Conservation (phyloP, 2,329 filamentous ascomycete genomes). For the Colletotrichum tanaceti region DNA sequence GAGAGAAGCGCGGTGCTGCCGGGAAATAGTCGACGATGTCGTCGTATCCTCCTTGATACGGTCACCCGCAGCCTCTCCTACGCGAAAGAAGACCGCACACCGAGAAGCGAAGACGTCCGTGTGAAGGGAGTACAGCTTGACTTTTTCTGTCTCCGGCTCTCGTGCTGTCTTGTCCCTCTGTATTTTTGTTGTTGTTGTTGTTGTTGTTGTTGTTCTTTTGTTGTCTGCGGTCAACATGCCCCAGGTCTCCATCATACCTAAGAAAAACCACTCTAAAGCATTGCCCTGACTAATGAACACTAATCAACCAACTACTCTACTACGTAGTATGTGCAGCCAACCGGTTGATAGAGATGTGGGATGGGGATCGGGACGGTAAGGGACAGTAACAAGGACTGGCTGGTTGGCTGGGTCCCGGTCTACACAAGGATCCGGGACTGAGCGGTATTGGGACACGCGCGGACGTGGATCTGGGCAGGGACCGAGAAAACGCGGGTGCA, state of each 20-base stretch:
- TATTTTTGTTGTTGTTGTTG: not conserved
- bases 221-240: not conserved
- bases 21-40: not conserved
- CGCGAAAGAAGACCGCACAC: not conserved
- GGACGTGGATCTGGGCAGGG: constrained; percentile 2
- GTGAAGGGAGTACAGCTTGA: not conserved
- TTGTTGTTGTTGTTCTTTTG: not conserved
- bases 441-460: not conserved
- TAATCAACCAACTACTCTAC: too few species aligned
- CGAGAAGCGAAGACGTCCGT: not conserved
- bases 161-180: constrained; percentile 2
- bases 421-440: constrained; percentile 1
- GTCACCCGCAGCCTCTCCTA: not conserved
- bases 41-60: not conserved
- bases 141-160: not conserved
- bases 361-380: not conserved
- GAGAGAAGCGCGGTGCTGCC: not conserved
- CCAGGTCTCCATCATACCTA: not conserved
- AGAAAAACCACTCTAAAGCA: constrained; percentile 21
- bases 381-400: not conserved
- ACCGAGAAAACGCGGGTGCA: not conserved
- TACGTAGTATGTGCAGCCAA: not conserved
- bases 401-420: too few species aligned
- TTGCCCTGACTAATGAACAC: constrained; percentile 33
- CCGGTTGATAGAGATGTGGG: constrained; percentile 6